Conservation (phyloP, 345 rosid species). For the Arabidopsis thaliana region DNA sequence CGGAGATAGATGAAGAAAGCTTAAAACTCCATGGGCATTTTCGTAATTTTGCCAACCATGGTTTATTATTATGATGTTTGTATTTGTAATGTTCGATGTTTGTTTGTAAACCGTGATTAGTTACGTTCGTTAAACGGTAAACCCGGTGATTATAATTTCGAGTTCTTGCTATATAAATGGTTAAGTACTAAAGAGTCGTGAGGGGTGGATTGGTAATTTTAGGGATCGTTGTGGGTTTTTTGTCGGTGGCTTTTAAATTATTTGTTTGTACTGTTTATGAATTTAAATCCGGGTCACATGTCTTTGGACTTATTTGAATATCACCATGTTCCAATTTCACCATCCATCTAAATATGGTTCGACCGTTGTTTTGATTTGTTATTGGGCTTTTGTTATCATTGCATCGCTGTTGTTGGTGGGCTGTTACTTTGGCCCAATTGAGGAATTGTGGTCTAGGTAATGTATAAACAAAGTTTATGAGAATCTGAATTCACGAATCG, state of each 20-base stretch:
- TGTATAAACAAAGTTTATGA: neutral
- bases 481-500: neutral
- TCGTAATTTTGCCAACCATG: constrained; percentile 21
- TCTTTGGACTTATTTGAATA: constrained; percentile 30
- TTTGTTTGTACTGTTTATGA: constrained; percentile 9
- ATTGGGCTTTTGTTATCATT: neutral
- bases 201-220: constrained; percentile 15
- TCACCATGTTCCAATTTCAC: neutral
- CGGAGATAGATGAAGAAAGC: constrained; percentile 49
- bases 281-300: constrained; percentile 35
- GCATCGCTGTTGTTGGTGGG: neutral
- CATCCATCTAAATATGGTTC: neutral
- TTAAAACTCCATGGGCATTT: constrained; percentile 16
- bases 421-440: neutral
- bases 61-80: neutral
- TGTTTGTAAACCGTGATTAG: constrained; percentile 22
- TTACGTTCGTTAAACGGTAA: neutral
- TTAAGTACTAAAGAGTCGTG: neutral
- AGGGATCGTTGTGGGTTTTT: neutral
- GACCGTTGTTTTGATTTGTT: neutral
- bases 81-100: neutral
- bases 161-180: neutral
- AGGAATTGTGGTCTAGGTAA: neutral
- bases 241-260: constrained; percentile 38
- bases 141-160: neutral